Base-by-base conservation (phyloP, 306 rosid genomes). In the Dicorynia guianensis region DNA sequence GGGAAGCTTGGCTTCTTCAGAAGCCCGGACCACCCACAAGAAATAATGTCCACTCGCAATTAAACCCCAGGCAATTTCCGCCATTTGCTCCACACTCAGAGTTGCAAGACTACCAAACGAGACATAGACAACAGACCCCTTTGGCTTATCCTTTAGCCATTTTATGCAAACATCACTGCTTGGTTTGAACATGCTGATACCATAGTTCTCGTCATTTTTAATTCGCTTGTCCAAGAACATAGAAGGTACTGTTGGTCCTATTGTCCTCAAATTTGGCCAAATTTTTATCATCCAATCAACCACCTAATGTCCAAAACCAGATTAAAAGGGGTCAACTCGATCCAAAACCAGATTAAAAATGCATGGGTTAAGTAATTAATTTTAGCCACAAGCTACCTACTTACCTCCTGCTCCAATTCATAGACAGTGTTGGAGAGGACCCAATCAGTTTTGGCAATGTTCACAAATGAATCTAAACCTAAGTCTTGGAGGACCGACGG, bases 361-460 rank as follows among this genome's bases (percentile, higher is more conserved):
- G 2, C 15, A 19, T 39, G 49, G 4, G 5, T 58, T 8, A 58
- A 34, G 25, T 14, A 46, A 42, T 47, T 14, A 46, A 42, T 47
- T 9, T 9, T 3, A 49, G 54, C n/a, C n/a, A 43, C 30, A 30
- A 64, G 39, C 5, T 7, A 35, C 39, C 1, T 15, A 4, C 53
- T 18, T 55, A 82, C 89, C 85, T 82, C 76, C 38, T 69, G 54
- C 64, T 86, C 89, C 38, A 82, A 4, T 69, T 82, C 81, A 5
- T 67, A 69, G 34, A 25, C 30, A 25, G 30, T 25, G 30, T 25
- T 25, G 2, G 30, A 25, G 30, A 25, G 30, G 30, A 25, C 30
- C 30, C 30, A 25, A 25, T 25, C 30, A 25, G 30, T 25, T 60
- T 61, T 35, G 0, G 67, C 80, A 54, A 70, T 15, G 74, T 70